These are phyloP conservation scores for Limtongozyma cylindracea DNA, from an alignment of 805 yeast species.

Conservation along the genomic window DNA sequence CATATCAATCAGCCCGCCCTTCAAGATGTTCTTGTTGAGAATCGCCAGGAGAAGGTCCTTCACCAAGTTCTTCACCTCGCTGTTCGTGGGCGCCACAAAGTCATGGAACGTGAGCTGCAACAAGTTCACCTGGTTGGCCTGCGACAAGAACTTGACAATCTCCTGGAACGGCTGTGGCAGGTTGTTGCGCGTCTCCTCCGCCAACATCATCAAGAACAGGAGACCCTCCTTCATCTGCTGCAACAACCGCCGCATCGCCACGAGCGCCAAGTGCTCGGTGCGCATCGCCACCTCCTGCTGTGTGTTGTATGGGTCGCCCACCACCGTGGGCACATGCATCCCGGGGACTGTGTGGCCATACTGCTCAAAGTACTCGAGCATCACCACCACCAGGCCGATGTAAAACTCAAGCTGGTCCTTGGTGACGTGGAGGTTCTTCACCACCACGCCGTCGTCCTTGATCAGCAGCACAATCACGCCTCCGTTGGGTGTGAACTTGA, in stretches of 20 bases:
- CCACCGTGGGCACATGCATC: conserved; percentile 26
- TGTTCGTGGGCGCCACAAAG: conserved; percentile 41
- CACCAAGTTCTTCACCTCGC: conserved; percentile 33
- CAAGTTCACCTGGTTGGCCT: conserved; percentile 44
- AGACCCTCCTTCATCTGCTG: conserved; percentile 71
- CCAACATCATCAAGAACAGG: conserved; percentile 61
- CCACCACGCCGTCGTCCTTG: conserved; percentile 17
- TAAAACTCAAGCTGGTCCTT: conserved; percentile 37
- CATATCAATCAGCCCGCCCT: conserved; percentile 83
- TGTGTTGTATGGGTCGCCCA: conserved; percentile 18
- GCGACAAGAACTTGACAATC: conserved; percentile 40
- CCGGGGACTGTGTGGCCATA: conserved; percentile 40
- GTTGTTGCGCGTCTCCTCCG: conserved; percentile 39
- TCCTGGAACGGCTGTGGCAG: conserved; percentile 7
- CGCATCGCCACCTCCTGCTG: conserved; percentile 50
- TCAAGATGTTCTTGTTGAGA: conserved; percentile 65
- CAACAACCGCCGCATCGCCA: conserved; percentile 49
- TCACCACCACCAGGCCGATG: conserved; percentile 42
- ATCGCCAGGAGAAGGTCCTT: conserved; percentile 76
- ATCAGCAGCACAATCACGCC: conserved; percentile 10
- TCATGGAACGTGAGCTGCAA: conserved; percentile 45
- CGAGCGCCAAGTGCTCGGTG: conserved; percentile 79
- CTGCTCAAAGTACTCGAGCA: conserved; percentile 43
- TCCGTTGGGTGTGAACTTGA: conserved; percentile 12
- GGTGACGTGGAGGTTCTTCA: conserved; percentile 16